A percentile compares a stretch with the other conserved stretches of the same genome.
Evolutionary conservation across 2,329 filamentous ascomycete genomes (phyloP).

Genomic region (Apiospora phragmitis): DNA sequence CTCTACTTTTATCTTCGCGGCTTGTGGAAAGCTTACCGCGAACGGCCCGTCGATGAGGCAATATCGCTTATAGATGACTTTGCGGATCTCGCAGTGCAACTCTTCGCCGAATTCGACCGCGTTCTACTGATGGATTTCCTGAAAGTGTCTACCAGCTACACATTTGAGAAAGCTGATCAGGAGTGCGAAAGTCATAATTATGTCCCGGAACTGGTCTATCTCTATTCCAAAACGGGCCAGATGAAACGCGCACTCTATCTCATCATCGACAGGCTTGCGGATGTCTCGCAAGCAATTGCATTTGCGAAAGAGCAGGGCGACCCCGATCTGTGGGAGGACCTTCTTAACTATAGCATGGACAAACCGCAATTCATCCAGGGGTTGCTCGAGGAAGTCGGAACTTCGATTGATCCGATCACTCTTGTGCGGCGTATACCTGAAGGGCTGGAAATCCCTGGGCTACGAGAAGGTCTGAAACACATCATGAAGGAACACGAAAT

Average conservation of each 20-base stretch:
- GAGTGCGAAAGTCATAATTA: slow-evolving; percentile 82
- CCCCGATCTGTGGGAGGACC: slow-evolving; percentile 89
- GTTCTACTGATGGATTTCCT: slow-evolving; percentile 83
- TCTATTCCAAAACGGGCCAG: slow-evolving; percentile 93
- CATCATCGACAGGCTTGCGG: slow-evolving; percentile 89
- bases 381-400: slow-evolving; percentile 90
- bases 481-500: slow-evolving; percentile 97
- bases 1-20: slow-evolving; percentile 89
- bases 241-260: slow-evolving; percentile 88
- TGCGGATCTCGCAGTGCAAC: slow-evolving; percentile 79
- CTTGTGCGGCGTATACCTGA: slow-evolving; percentile 89
- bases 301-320: slow-evolving; percentile 95
- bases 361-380: slow-evolving; percentile 93
- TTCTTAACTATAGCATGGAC: slow-evolving; percentile 96
- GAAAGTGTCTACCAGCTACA: slow-evolving; percentile 80
- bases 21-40: slow-evolving; percentile 72
- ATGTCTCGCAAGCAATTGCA: slow-evolving; percentile 88
- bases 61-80: slow-evolving; percentile 78
- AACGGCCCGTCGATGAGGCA: slow-evolving; percentile 59
- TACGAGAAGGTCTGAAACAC: slow-evolving; percentile 83
- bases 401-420: slow-evolving; percentile 87
- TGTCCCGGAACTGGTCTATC: slow-evolving; percentile 90
- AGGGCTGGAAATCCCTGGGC: slow-evolving; percentile 86
- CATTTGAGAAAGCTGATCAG: slow-evolving; percentile 75
- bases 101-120: slow-evolving; percentile 85